Evolutionary conservation across 2,329 filamentous ascomycete genomes (phyloP).

Genomic region (Penicillium sp.): DNA sequence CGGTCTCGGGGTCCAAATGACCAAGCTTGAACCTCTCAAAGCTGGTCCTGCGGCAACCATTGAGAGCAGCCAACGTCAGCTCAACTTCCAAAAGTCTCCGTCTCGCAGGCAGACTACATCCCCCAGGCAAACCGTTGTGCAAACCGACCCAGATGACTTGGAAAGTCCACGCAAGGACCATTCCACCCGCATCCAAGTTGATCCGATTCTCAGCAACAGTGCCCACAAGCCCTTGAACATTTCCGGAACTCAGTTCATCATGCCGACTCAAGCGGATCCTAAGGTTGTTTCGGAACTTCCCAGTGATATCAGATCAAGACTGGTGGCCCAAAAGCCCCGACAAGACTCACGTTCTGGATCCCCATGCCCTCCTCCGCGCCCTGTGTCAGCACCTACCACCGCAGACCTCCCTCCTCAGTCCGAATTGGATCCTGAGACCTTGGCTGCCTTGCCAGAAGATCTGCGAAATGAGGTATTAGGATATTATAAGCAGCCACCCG

Average conservation of each 20-base stretch:
- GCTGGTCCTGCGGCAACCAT: slow-evolving; percentile 45
- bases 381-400: slow-evolving; percentile 22
- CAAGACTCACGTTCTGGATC: slow-evolving; percentile 25
- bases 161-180: slow-evolving; percentile 40
- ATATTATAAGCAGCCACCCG: slow-evolving; percentile 53
- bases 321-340: slow-evolving; percentile 54
- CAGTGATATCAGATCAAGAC: slow-evolving; percentile 69
- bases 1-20: slow-evolving; percentile 88
- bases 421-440: slow-evolving; percentile 78
- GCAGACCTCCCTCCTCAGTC: slow-evolving; percentile 56
- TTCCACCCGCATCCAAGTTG: slow-evolving; percentile 26
- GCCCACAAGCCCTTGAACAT: slow-evolving; percentile 66
- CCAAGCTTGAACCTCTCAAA: slow-evolving; percentile 79
- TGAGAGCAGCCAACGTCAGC: slow-evolving; percentile 71
- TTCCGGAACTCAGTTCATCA: slow-evolving; percentile 82
- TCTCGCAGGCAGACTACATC: slow-evolving; percentile 22
- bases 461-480: slow-evolving; percentile 77
- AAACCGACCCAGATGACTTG: slow-evolving; percentile 47
- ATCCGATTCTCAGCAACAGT: slow-evolving; percentile 32
- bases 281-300: slow-evolving; percentile 79
- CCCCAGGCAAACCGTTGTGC: slow-evolving; percentile 21
- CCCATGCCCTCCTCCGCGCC: slow-evolving; percentile 31
- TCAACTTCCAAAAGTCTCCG: slow-evolving; percentile 59
- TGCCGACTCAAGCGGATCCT: slow-evolving; percentile 75
- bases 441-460: slow-evolving; percentile 76